Base-by-base conservation (phyloP, 805 yeast genomes). In the Priceomyces carsonii region DNA sequence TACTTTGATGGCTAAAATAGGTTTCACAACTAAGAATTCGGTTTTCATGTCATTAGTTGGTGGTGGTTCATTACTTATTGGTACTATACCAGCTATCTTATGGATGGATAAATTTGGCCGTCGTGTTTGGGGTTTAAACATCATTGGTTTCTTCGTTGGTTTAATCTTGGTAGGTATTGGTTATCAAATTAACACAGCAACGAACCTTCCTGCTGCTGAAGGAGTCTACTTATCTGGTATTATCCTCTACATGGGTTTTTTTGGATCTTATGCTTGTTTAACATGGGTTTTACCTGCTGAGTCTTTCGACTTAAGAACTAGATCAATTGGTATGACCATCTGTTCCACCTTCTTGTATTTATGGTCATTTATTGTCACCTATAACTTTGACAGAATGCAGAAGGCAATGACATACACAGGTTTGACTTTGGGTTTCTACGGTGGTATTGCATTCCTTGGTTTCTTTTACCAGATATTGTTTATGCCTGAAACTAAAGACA, bases 261-360 rank as follows among this genome's bases (percentile, higher is more conserved):
- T 79, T 39, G 86, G 85, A 37, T 68, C 81, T 6, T 80, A 79
- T 48, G 76, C 85, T n/a, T 73, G 80, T 42, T 67, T 80, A 50
- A 80, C 86, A 1, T 81, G 84, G 83, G 85, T 80, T 21, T 57
- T 77, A 37, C 85, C 85, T 3, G 69, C 86, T 3, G 86, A 80
- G 51, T 72, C 77, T 12, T 81, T 75, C 53, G 78, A 77, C 25
- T 60, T 76, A 43, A 68, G 75, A 39, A 69, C 80, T 32, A 73
- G 85, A 59, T 71, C 82, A 10, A 63, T 75, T 42, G 85, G 85
- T 44, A 79, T 79, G 82, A 74, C 85, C 14, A 69, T 77, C 37
- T 69, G 79, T 48, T 69, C 79, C n/a, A 68, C 75, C 2, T 55
- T 69, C 47, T 60, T 80, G 35, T 80, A 77, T 64, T 59, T 80